Evolutionary conservation across 1,139 yeast species (phyloP), one percentile per base, ranked within the genome.

Genomic region (Yamadazyma spencermartinsiae): DNA sequence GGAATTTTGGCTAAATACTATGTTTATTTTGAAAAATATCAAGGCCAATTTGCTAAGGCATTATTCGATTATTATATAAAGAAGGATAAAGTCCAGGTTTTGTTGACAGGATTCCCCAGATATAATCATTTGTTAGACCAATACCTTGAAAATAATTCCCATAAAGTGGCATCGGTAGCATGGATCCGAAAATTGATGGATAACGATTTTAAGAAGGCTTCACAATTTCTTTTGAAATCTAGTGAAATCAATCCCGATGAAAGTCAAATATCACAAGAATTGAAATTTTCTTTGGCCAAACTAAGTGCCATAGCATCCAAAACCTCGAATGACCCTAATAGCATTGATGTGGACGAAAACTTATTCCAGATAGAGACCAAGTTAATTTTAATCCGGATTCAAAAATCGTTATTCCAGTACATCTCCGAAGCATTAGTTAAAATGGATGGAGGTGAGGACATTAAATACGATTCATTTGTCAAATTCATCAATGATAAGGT

Each of bases 211-310:
- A 45, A 43, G 3, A 52, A 58, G 3, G 92, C 90, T 0, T 68
- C 83, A 1, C 51, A 58, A 7, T 65, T 73, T 0, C 62, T 87
- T 18, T 44, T 63, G 2, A 49, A 57, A 4, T 69, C 79, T 6
- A 71, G 77, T 3, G 52, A 61, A 15, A 21, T 41, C 7, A 54
- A 59, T n/a, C 51, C 56, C 2, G 68, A 66, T 16, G 80, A 74
- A 14, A 58, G 63, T 11, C 65, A 76, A 35, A 66, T 63, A 7
- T 73, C 74, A 49, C 76, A 75, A 51, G 78, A 74, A 47, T 56
- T 85, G 28, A 80, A 82, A 48, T 69, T 81, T 44, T 83, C 89
- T 35, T 65, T 88, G 39, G 90, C 95, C 4, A 88, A 87, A 56
- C 61, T 88, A 26, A 55, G 77, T 0, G 58, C 65, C 1, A 50